phyloP scores from a whole-genome alignment of 108 stramenopile genomes.

The Bacterosira constricta region DNA sequence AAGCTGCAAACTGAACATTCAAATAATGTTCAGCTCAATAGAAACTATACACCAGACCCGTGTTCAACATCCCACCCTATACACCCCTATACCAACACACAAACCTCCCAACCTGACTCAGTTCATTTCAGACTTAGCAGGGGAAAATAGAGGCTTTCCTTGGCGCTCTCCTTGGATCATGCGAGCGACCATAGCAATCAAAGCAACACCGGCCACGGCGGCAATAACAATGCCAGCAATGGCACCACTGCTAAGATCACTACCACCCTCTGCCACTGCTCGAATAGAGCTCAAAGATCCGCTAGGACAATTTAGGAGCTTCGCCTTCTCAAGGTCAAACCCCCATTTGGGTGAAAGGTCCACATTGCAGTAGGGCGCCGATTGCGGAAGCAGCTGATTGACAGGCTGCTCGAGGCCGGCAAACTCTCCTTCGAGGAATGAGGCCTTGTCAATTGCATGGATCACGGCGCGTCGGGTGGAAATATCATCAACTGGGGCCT shows the following conservation, averaged over 20 bases:
- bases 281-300: neutral
- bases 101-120: neutral
- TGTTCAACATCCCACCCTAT: no score
- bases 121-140: neutral
- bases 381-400: constrained; percentile 46
- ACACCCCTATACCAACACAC: no score
- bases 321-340: constrained; percentile 72
- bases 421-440: constrained; percentile 62
- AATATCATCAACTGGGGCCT: constrained; percentile 56
- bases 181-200: constrained; percentile 28
- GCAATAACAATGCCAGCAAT: constrained; percentile 42
- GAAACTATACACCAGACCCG: no score
- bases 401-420: constrained; percentile 56
- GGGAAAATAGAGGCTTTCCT: constrained; percentile 58
- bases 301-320: constrained; percentile 50
- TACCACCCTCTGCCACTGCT: neutral
- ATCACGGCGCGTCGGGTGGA: constrained; percentile 60
- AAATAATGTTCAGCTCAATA: no score
- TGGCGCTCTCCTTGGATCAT: constrained; percentile 47
- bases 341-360: constrained; percentile 67
- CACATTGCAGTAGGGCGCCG: constrained; percentile 66
- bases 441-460: constrained; percentile 67
- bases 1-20: no score
- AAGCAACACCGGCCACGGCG: constrained; percentile 5
- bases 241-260: constrained; percentile 24